These are phyloP conservation scores for Endogone sp. DNA, from an alignment of 192 early-diverging fungal genomes.

Conservation along the genomic window DNA sequence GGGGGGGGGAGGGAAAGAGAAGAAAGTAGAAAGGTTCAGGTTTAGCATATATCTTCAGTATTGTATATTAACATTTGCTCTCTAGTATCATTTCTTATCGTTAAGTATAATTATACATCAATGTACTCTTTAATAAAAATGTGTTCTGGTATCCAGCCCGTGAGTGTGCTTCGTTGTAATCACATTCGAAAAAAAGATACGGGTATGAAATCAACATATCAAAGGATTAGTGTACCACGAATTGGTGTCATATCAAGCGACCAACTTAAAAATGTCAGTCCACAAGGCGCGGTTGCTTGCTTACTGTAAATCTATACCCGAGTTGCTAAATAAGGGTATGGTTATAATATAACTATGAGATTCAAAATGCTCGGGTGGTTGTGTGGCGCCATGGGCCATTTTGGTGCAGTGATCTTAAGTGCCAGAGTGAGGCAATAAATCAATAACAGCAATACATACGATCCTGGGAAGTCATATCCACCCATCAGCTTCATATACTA, in stretches of 20 bases:
- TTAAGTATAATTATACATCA: background rate
- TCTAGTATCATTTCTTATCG: too few relatives aligned
- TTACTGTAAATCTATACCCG: conserved; percentile 85
- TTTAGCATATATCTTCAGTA: conserved; percentile 10
- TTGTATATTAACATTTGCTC: too few relatives aligned
- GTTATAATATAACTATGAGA: too few relatives aligned
- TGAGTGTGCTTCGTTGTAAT: conserved; percentile 56
- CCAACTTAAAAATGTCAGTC: too few relatives aligned
- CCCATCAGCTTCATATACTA: conserved; percentile 93
- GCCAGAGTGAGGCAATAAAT: conserved; percentile 7
- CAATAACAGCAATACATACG: conserved; percentile 42
- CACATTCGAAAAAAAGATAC: background rate
- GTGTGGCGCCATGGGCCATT: too few relatives aligned
- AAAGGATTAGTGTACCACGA: background rate
- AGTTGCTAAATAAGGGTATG: conserved; percentile 50
- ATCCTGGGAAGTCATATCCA: conserved; percentile 93
- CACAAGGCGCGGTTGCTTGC: conserved; percentile 1
- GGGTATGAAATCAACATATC: too few relatives aligned
- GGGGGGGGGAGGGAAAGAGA: too few relatives aligned
- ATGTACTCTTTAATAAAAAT: conserved; percentile 75
- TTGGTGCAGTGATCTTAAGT: too few relatives aligned
- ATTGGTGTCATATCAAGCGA: conserved; percentile 14
- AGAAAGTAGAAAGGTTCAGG: too few relatives aligned
- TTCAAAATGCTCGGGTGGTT: too few relatives aligned
- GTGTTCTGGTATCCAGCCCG: conserved; percentile 94